A percentile compares a stretch with the other conserved stretches of the same genome.
phyloP scores from a whole-genome alignment of 768 basidiomycete species.

The Kwoniella dejecticola region DNA sequence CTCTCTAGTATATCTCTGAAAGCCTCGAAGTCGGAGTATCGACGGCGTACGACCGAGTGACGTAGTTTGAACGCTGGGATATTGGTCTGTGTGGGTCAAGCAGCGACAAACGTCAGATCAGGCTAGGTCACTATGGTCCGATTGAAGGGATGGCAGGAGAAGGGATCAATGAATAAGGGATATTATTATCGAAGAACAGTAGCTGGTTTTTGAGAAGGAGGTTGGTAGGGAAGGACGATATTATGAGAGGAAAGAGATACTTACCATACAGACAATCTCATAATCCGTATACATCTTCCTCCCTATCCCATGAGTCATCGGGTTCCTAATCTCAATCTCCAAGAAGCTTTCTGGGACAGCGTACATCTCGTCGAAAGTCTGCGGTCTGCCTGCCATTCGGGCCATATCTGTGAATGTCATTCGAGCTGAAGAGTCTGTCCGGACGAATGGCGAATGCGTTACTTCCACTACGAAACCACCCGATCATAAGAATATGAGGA shows the following conservation, averaged over 20 bases:
- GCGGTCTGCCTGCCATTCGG: constrained; percentile 49
- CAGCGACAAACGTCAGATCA: background rate
- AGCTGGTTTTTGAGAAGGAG: no score
- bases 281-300: constrained; percentile 99
- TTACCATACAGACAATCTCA: constrained; percentile 93
- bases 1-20: constrained; percentile 97
- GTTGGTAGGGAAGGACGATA: no score
- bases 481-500: background rate
- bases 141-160: no score
- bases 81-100: constrained; percentile 70
- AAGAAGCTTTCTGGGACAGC: constrained; percentile 94
- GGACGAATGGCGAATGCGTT: constrained; percentile 54
- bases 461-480: constrained; percentile 40
- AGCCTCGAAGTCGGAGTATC: constrained; percentile 92
- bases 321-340: constrained; percentile 95
- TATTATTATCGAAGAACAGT: no score
- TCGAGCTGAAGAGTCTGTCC: constrained; percentile 47
- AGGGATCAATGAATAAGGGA: no score
- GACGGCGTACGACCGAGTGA: constrained; percentile 82
- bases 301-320: constrained; percentile 95
- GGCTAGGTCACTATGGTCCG: no score
- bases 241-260: constrained; percentile 28
- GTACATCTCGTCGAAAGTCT: constrained; percentile 89
- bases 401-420: constrained; percentile 53
- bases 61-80: constrained; percentile 98